Evolutionary conservation across 306 rosid species (phyloP), one percentile per base, ranked within the genome.

Genomic region (Fagus sylvatica): DNA sequence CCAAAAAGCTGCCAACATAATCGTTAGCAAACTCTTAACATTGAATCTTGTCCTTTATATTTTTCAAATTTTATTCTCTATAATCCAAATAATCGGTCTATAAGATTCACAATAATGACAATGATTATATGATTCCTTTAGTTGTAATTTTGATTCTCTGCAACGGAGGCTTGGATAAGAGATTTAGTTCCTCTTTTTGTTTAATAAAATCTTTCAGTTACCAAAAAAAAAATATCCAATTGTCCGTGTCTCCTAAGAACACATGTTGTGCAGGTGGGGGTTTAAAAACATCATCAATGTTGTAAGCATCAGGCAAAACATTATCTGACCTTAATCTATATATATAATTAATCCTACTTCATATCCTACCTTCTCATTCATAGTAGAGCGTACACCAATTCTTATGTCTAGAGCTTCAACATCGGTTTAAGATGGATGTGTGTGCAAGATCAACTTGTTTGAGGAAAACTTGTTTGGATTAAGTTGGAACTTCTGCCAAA

Each of bases 191-290:
- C n/a, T n/a, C n/a, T n/a, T n/a, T n/a, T n/a, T n/a, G n/a, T n/a
- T n/a, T n/a, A n/a, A n/a, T n/a, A n/a, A n/a, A n/a, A n/a, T n/a
- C n/a, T n/a, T n/a, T n/a, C n/a, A n/a, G n/a, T n/a, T n/a, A n/a
- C n/a, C n/a, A n/a, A n/a, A n/a, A n/a, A n/a, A n/a, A n/a, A n/a
- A n/a, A n/a, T n/a, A n/a, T 7, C 49, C 49, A 43, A 19, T 5
- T 57, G 53, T 56, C 57, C 15, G 37, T 13, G 62, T 57, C 32
- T 57, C 1, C 1, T 10, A 28, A 57, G 15, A 55, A 19, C 32
- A 57, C 60, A 73, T 80, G 84, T 80, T 67, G 53, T 76, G 66
- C 42, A 28, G 84, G 73, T 68, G 69, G 81, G 82, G 12, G 51
- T n/a, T 72, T 57, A 61, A 60, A 76, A 56, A 55, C 22, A 79